Evolutionary conservation across 495 filamentous ascomycete genomes (phyloP), one percentile per base, ranked within the genome.

Genomic region (Penicillium pulvis): DNA sequence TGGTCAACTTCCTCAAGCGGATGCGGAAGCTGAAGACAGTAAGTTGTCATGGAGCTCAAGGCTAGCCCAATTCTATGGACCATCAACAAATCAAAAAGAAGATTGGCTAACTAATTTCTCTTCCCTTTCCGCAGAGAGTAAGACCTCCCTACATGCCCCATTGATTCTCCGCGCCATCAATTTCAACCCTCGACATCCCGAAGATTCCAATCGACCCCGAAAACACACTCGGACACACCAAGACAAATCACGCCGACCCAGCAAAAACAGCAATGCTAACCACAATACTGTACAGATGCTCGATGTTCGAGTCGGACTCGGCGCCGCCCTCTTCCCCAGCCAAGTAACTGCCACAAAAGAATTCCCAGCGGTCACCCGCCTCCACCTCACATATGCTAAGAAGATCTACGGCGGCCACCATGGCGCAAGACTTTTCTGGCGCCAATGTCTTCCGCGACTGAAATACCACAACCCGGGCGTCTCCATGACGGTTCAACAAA

Each of bases 401-500:
- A 87, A 82, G 61, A 80, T 85, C 55, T 71, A 77, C 56, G 60
- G 60, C 56, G 76, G 78, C 43, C 90, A 96, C 72, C 81, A 89
- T 68, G 93, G 93, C 24, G 85, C 94, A 35, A 88, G 90, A 57
- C 90, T 91, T 79, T 96, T 98, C 81, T 97, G 91, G 92, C 85
- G 83, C 49, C 74, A 85, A 39, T 88, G 84, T 64, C 86, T 98
- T 33, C 90, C 90, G 2, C 84, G 90, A 60, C 79, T 98, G 55
- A 96, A 98, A 80, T 98, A 87, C 79, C 89, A 94, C 79, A 98
- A 98, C 70, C 94, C 94, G 0, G 78, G 83, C 8, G 70, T 98
- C 16, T 82, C 84, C 16, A 93, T 98, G 86, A 87, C 89, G 36
- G 85, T 98, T 53, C 84, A 84, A 64, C 88, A 90, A 50, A 85